Base-by-base conservation (phyloP, 768 basidiomycete genomes). In the Phaffia tasmanica region DNA sequence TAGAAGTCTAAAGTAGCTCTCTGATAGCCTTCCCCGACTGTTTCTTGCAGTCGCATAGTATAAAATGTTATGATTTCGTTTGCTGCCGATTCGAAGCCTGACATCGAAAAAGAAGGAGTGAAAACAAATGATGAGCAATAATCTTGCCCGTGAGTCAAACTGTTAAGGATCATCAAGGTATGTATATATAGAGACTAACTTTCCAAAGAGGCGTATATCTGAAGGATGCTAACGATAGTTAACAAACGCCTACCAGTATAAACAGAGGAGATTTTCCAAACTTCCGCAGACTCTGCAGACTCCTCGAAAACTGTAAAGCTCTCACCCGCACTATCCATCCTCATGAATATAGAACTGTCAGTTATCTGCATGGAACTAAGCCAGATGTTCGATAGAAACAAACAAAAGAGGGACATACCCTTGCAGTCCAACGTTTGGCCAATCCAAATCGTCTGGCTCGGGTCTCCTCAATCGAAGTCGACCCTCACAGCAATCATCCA, bases 11-110 rank as follows among this genome's bases (percentile, higher is more conserved):
- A 79, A 68, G 84, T 85, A 0, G 93, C 87, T 6, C 83, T 74
- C 62, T 83, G 79, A 72, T 85, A 93, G 2, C 75, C 73, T 0
- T 78, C 71, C 1, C 88, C 88, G 16, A 89, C 81, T 9, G 77
- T 77, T 21, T 81, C 78, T 0, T 82, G 80, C 32, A 97, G 78
- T 1, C 87, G 85, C 0, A 85, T 82, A 0, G 86, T 81, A 75
- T 91, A 95, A 74, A 88, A 94, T 0, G 86, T 81, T 68, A 87
- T 85, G 25, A 89, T 83, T 0, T 86, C 84, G 69, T 83, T 85
- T 19, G 86, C 85, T 32, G 80, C 80, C 61, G 85, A 84, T 61
- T 85, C 81, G 5, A 84, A 79, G 49, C 88, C 90, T 90, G 69
- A 0, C 23, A 46, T 61, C 7, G 19, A 27, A 60, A 14, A 32